Percentiles rank a stretch among this genome's conserved stretches.
Conservation (phyloP, 73 alveolate species). For the Urostyla sp. region DNA sequence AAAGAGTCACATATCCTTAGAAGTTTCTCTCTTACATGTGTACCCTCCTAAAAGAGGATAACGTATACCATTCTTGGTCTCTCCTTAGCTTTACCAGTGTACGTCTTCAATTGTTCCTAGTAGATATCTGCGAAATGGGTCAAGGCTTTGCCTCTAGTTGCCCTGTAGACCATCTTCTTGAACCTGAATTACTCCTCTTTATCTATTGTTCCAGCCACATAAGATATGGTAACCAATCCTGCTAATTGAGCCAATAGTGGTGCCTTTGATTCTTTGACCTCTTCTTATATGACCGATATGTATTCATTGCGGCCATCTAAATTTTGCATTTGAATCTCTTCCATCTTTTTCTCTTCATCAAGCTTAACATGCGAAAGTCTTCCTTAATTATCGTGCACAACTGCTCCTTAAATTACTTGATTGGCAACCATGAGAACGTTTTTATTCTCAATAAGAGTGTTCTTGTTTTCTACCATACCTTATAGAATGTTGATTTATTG, state of each 20-base stretch:
- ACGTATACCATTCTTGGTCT: constrained; percentile 70
- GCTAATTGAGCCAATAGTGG: background rate
- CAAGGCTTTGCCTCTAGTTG: constrained; percentile 85
- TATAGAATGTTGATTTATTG: constrained; percentile 2
- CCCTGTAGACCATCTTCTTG: constrained; percentile 87
- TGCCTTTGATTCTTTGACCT: background rate
- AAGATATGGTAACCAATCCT: constrained; percentile 55
- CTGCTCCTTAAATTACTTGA: background rate
- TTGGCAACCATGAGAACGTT: constrained; percentile 57
- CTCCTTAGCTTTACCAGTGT: constrained; percentile 48
- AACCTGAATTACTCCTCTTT: constrained; percentile 79
- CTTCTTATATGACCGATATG: background rate
- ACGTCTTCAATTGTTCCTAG: constrained; percentile 28
- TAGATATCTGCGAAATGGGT: constrained; percentile 77
- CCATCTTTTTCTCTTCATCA: constrained; percentile 39
- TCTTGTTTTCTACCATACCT: constrained; percentile 5
- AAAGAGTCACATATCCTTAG: constrained; percentile 86
- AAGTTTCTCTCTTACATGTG: constrained; percentile 68
- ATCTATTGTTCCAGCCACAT: constrained; percentile 88
- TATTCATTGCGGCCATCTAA: background rate
- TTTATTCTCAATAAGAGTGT: constrained; percentile 67
- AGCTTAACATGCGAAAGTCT: background rate
- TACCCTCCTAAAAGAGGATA: constrained; percentile 86
- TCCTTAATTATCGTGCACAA: background rate
- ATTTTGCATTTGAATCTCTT: background rate